Percentiles rank a stretch among this genome's conserved stretches.
These are phyloP conservation scores for Gastrolobium villosum DNA, from an alignment of 306 rosid genomes.

Conservation along the genomic window DNA sequence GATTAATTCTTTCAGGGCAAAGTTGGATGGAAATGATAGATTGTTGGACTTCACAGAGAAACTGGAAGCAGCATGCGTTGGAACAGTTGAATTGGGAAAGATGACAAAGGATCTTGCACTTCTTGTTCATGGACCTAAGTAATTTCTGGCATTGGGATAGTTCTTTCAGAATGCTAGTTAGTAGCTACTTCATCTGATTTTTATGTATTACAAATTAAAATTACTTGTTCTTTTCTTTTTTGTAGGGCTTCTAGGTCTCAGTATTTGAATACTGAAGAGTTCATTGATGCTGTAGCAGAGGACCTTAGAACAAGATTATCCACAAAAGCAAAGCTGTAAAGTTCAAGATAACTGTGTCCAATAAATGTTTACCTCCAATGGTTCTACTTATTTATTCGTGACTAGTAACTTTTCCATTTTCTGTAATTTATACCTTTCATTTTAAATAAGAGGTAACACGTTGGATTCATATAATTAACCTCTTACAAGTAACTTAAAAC, in stretches of 20 bases:
- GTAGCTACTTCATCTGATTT: not conserved
- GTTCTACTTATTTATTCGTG: not conserved
- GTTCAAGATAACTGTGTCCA: slow-evolving; percentile 32
- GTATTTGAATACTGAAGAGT: slow-evolving; percentile 90
- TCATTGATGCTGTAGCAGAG: slow-evolving; percentile 88
- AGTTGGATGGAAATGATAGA: slow-evolving; percentile 82
- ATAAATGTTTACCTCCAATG: slow-evolving; percentile 4
- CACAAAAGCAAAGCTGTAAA: slow-evolving; percentile 52
- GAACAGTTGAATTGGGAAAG: slow-evolving; percentile 88
- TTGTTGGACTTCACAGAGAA: slow-evolving; percentile 77
- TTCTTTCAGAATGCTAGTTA: slow-evolving; percentile 27
- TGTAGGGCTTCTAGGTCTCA: slow-evolving; percentile 80
- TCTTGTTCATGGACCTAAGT: slow-evolving; percentile 90
- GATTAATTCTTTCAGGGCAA: slow-evolving; percentile 70
- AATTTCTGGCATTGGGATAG: slow-evolving; percentile 46
- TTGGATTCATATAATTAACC: too few relatives aligned
- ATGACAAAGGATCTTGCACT: slow-evolving; percentile 99
- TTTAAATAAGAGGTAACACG: not conserved
- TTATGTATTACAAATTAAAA: slow-evolving; percentile 11
- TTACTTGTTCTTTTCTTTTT: slow-evolving; percentile 20
- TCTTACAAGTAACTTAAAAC: too few relatives aligned
- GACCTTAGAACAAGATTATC: slow-evolving; percentile 62
- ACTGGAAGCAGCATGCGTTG: slow-evolving; percentile 87
- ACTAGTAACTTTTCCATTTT: not conserved
- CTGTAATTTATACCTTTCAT: not conserved